Conservation (phyloP, 2,329 filamentous ascomycete species). For the Domatiomyces globalis region DNA sequence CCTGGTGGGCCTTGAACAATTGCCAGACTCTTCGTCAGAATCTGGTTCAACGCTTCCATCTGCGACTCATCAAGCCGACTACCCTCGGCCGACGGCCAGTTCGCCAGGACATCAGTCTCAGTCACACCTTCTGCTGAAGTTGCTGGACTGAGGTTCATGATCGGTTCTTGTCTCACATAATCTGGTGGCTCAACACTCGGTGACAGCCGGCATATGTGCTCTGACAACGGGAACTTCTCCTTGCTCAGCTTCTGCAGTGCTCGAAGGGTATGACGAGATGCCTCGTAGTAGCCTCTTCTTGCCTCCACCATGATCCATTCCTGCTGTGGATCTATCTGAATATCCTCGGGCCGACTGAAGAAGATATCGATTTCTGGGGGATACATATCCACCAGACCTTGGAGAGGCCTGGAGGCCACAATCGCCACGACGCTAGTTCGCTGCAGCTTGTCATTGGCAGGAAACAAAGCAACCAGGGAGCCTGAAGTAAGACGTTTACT, state of each 20-base stretch:
- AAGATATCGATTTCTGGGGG: slow-evolving; percentile 64
- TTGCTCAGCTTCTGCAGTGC: slow-evolving; percentile 52
- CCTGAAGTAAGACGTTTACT: slow-evolving; percentile 44
- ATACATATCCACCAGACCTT: slow-evolving; percentile 44
- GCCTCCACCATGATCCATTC: slow-evolving; percentile 71
- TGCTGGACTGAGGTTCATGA: slow-evolving; percentile 33
- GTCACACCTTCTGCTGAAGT: slow-evolving; percentile 27
- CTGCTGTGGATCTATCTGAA: slow-evolving; percentile 52
- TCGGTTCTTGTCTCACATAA: slow-evolving; percentile 39
- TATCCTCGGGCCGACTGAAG: slow-evolving; percentile 47
- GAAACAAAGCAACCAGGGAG: slow-evolving; percentile 41
- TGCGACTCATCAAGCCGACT: slow-evolving; percentile 57
- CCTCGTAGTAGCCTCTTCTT: slow-evolving; percentile 61
- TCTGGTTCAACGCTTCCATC: slow-evolving; percentile 49
- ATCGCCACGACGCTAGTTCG: slow-evolving; percentile 48
- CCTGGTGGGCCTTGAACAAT: slow-evolving; percentile 75
- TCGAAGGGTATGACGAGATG: slow-evolving; percentile 55
- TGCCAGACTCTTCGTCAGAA: slow-evolving; percentile 57
- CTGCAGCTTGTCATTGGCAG: slow-evolving; percentile 45
- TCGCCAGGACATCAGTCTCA: slow-evolving; percentile 40
- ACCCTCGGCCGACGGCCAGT: slow-evolving; percentile 37
- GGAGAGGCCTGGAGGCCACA: slow-evolving; percentile 55
- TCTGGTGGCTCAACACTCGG: slow-evolving; percentile 34
- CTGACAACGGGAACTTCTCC: slow-evolving; percentile 38
- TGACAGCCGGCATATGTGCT: slow-evolving; percentile 29